phyloP scores from a whole-genome alignment of 371 early-diverging fungal genomes.

The Mucor piriformis region DNA sequence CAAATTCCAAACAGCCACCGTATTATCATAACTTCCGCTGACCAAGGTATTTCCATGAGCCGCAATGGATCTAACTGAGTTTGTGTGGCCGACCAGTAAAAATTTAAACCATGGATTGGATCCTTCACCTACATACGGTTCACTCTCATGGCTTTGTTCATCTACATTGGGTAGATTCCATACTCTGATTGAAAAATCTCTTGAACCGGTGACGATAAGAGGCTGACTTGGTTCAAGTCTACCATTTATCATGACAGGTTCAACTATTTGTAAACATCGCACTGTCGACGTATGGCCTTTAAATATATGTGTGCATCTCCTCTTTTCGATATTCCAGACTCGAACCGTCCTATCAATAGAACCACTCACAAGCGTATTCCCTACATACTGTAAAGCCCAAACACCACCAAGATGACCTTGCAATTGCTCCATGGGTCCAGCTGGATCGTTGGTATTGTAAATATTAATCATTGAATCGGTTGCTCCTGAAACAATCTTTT shows the following conservation, averaged over 20 bases:
- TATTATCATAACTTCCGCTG: conserved; percentile 93
- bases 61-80: conserved; percentile 92
- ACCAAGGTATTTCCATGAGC: conserved; percentile 83
- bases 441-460: conserved; percentile 71
- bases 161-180: conserved; percentile 87
- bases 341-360: conserved; percentile 96
- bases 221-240: conserved; percentile 65
- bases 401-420: conserved; percentile 98
- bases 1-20: conserved; percentile 93
- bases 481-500: conserved; percentile 90
- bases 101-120: conserved; percentile 67
- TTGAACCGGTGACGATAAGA: conserved; percentile 93
- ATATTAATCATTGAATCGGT: conserved; percentile 89
- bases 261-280: conserved; percentile 87
- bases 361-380: conserved; percentile 92
- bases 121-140: conserved; percentile 35
- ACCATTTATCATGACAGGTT: conserved; percentile 66
- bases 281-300: conserved; percentile 96
- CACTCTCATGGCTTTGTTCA: not conserved
- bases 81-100: conserved; percentile 81
- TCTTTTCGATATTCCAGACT: conserved; percentile 95
- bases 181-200: conserved; percentile 93
- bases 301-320: conserved; percentile 85
- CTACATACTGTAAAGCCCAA: conserved; percentile 94
- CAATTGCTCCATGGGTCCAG: conserved; percentile 59